Percentiles rank a stretch among this genome's conserved stretches.
Conservation (phyloP, 1,284 basidiomycete genomes). For the Cerrena zonata region DNA sequence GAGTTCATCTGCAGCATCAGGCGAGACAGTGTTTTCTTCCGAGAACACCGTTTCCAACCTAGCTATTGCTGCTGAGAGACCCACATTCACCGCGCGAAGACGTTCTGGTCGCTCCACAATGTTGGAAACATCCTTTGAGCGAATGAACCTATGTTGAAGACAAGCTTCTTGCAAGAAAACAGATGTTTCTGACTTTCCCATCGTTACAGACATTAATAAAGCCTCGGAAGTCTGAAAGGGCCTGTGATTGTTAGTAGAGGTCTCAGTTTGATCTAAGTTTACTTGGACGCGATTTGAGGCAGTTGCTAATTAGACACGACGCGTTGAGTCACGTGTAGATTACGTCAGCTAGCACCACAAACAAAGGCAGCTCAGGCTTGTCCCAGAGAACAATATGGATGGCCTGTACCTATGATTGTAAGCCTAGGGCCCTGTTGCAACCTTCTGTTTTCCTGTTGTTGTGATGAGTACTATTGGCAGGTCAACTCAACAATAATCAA, state of each 20-base stretch:
- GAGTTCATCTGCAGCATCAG: conserved; percentile 42
- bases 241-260: too few relatives aligned
- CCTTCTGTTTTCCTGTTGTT: too few relatives aligned
- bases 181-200: neutral
- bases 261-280: too few relatives aligned
- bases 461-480: too few relatives aligned
- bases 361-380: too few relatives aligned
- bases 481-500: too few relatives aligned
- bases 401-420: too few relatives aligned
- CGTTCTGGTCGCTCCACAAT: conserved; percentile 88
- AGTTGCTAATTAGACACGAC: neutral
- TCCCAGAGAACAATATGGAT: too few relatives aligned
- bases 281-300: too few relatives aligned
- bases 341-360: too few relatives aligned
- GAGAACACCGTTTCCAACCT: conserved; percentile 47
- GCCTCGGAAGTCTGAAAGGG: neutral
- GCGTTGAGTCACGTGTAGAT: neutral
- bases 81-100: conserved; percentile 75
- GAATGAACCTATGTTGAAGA: conserved; percentile 72
- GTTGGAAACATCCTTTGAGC: conserved; percentile 62
- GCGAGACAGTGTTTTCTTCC: neutral
- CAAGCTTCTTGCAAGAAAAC: conserved; percentile 63
- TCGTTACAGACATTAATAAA: neutral
- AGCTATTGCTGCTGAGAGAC: conserved; percentile 72
- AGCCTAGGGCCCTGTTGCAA: too few relatives aligned